phyloP scores from a whole-genome alignment of 192 early-diverging fungal genomes.

The Podila horticola region DNA sequence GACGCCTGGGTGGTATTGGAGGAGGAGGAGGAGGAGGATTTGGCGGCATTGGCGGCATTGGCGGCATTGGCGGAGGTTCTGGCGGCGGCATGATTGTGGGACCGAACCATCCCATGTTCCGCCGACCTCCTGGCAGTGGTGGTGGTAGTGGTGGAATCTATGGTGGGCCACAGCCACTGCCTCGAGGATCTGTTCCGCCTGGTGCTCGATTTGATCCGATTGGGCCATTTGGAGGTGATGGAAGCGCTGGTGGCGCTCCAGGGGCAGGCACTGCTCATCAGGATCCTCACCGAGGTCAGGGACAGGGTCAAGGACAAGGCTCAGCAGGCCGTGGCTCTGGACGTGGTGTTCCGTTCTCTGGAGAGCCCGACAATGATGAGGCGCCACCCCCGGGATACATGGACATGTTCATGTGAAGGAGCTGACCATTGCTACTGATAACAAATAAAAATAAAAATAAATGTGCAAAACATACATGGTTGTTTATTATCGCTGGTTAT shows the following conservation, averaged over 20 bases:
- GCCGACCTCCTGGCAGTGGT: conserved; percentile 46
- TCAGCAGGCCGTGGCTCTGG: conserved; percentile 48
- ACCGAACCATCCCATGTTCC: conserved; percentile 90
- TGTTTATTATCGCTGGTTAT: neutral
- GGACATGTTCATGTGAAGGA: conserved; percentile 62
- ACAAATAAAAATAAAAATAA: neutral
- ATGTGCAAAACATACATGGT: neutral
- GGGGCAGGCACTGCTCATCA: conserved; percentile 45
- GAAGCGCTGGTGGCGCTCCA: conserved; percentile 27
- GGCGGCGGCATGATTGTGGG: conserved; percentile 91
- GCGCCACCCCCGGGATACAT: conserved; percentile 73
- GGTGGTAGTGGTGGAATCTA: conserved; percentile 53
- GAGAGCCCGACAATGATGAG: conserved; percentile 83
- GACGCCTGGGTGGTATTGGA: conserved; percentile 21
- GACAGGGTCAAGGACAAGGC: conserved; percentile 38
- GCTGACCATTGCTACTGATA: neutral
- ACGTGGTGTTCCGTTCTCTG: conserved; percentile 54
- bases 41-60: conserved; percentile 22
- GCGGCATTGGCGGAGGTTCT: conserved; percentile 46
- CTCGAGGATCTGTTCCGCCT: conserved; percentile 79
- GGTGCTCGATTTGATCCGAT: conserved; percentile 95
- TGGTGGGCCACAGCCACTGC: conserved; percentile 71
- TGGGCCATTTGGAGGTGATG: conserved; percentile 76
- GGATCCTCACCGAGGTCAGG: conserved; percentile 20
- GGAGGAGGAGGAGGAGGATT: conserved; percentile 47